Conservation (phyloP, 2,329 filamentous ascomycete genomes). For the Aspergillus versicolor region DNA sequence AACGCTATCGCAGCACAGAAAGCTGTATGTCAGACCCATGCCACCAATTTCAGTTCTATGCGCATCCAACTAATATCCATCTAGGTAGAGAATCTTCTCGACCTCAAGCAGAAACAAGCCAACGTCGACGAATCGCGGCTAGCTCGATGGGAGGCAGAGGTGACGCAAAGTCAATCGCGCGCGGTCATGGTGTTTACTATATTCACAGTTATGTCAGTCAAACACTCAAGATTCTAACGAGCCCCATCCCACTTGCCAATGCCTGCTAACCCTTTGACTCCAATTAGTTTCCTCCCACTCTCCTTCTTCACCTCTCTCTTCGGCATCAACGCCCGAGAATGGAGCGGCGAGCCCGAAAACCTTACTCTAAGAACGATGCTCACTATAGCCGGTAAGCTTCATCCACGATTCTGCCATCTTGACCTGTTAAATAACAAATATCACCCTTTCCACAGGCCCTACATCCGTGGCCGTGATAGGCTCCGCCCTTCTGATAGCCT, state of each 20-base stretch:
- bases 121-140: conserved; percentile 66
- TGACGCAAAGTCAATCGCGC: conserved; percentile 61
- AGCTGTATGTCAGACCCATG: conserved; percentile 43
- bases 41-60: background rate
- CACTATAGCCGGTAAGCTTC: conserved; percentile 27
- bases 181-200: conserved; percentile 60
- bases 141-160: conserved; percentile 62
- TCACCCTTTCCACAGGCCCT: conserved; percentile 23
- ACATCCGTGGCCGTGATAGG: conserved; percentile 54
- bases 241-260: background rate
- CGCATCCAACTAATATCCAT: conserved; percentile 1
- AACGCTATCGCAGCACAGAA: conserved; percentile 59
- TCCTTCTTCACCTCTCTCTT: conserved; percentile 67
- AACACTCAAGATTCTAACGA: too few relatives aligned
- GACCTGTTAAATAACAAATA: background rate
- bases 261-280: too few relatives aligned
- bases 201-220: conserved; percentile 59
- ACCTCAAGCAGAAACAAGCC: conserved; percentile 66
- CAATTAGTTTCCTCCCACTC: conserved; percentile 54
- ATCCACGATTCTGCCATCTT: background rate
- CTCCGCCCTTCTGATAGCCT: conserved; percentile 55
- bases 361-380: conserved; percentile 32
- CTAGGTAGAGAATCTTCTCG: conserved; percentile 63
- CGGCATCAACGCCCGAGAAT: conserved; percentile 64
- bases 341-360: conserved; percentile 50